Conservation (phyloP, 257 asterid species). For the Solanum piurae region DNA sequence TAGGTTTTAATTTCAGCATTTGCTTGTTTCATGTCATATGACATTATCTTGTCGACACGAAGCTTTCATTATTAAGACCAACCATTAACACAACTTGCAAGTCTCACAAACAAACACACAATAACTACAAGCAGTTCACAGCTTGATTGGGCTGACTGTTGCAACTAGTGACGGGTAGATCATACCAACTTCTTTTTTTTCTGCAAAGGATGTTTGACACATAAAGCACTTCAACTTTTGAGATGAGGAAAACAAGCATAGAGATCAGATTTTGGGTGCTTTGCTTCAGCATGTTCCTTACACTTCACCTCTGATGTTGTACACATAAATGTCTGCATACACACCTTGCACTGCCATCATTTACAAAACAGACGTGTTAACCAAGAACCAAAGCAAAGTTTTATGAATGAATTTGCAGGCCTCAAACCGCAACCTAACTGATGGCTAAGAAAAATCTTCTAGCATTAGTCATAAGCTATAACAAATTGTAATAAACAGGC, state of each 20-base stretch:
- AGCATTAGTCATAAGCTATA: background rate
- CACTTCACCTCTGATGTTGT: conserved; percentile 92
- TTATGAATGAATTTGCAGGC: background rate
- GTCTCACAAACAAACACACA: background rate
- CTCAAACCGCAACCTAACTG: background rate
- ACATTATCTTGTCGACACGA: background rate
- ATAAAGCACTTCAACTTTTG: conserved; percentile 24
- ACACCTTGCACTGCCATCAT: conserved; percentile 63
- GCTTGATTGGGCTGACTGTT: background rate
- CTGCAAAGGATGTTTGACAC: background rate
- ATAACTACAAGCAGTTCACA: background rate
- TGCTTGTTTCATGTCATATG: background rate
- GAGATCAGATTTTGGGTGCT: conserved; percentile 72
- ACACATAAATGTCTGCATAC: conserved; percentile 90
- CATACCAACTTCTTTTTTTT: background rate
- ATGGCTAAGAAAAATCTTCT: background rate
- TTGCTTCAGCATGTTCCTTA: conserved; percentile 88
- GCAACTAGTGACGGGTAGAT: background rate
- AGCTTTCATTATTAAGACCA: background rate
- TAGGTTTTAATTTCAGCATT: background rate
- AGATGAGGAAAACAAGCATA: conserved; percentile 67
- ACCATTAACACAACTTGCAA: background rate
- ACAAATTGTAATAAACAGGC: background rate
- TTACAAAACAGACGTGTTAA: background rate
- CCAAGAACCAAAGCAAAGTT: background rate